Evolutionary conservation across 2,329 filamentous ascomycete species (phyloP).

Genomic region (Iodosphaeria phyllophila): DNA sequence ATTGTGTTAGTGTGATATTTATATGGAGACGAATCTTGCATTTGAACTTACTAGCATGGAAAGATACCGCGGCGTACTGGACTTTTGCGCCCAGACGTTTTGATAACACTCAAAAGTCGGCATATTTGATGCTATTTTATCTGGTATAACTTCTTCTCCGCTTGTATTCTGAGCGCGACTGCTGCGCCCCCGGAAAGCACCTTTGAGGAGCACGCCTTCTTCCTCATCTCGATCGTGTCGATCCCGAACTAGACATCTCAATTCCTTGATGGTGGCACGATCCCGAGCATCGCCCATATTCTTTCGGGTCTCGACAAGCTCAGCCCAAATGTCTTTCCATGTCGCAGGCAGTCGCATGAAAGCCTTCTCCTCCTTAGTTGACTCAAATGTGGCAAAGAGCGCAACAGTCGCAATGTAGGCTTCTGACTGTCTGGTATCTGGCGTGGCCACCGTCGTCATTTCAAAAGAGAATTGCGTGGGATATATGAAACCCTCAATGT

Average conservation of each 20-base stretch:
- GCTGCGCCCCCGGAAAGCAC: constrained; percentile 50
- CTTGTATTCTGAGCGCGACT: constrained; percentile 25
- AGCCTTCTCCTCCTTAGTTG: constrained; percentile 70
- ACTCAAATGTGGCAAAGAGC: constrained; percentile 63
- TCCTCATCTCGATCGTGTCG: constrained; percentile 51
- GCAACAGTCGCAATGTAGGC: constrained; percentile 67
- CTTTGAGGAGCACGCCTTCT: constrained; percentile 58
- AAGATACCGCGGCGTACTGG: constrained; percentile 42
- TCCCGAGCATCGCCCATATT: constrained; percentile 51
- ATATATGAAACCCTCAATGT: constrained; percentile 25
- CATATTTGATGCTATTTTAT: too few relatives aligned
- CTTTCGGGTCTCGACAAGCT: constrained; percentile 56
- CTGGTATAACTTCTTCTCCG: too few relatives aligned
- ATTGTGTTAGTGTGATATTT: constrained; percentile 3
- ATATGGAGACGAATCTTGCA: background rate
- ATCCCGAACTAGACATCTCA: constrained; percentile 53
- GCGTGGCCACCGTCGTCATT: constrained; percentile 57
- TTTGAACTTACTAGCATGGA: constrained; percentile 48
- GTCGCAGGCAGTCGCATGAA: constrained; percentile 57
- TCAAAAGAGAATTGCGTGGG: constrained; percentile 43
- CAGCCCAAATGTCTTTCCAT: constrained; percentile 76
- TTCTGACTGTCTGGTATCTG: constrained; percentile 67
- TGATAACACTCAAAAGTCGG: constrained; percentile 34
- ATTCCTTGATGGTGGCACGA: constrained; percentile 43
- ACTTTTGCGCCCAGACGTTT: constrained; percentile 41